Percentiles rank a stretch among this genome's conserved stretches.
Conservation (phyloP, 179 eudicot species). For the Nepenthes alata region DNA sequence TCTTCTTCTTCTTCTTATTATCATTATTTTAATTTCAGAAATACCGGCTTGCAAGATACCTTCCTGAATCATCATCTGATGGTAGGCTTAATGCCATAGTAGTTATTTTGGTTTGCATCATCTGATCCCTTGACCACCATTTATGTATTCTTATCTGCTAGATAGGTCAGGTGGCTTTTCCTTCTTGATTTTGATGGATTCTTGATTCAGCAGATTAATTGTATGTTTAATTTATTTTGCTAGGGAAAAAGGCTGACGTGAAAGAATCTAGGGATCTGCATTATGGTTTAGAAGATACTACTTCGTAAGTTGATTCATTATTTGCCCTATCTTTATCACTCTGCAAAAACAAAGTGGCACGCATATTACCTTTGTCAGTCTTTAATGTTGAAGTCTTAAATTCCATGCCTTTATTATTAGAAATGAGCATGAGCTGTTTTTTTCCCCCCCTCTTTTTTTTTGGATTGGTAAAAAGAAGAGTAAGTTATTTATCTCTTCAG, state of each 20-base stretch:
- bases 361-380: no score
- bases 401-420: no score
- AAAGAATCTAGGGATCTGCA: conserved; percentile 45
- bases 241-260: conserved; percentile 39
- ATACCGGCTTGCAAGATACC: conserved; percentile 59
- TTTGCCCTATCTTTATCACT: no score
- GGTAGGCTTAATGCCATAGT: conserved; percentile 19
- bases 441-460: no score
- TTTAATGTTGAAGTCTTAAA: no score
- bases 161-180: not conserved
- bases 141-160: no score
- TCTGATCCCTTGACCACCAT: no score
- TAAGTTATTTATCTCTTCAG: no score
- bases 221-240: conserved; percentile 8
- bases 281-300: conserved; percentile 32
- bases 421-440: no score
- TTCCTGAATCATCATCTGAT: conserved; percentile 55
- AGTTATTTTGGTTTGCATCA: no score
- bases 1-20: not conserved
- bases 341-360: no score
- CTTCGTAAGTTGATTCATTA: conserved; percentile 34
- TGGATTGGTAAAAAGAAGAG: no score
- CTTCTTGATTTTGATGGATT: not conserved
- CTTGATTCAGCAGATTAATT: not conserved
- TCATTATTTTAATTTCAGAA: conserved; percentile 22